Conservation (phyloP, 257 asterid species). For the Nicotiana attenuata region DNA sequence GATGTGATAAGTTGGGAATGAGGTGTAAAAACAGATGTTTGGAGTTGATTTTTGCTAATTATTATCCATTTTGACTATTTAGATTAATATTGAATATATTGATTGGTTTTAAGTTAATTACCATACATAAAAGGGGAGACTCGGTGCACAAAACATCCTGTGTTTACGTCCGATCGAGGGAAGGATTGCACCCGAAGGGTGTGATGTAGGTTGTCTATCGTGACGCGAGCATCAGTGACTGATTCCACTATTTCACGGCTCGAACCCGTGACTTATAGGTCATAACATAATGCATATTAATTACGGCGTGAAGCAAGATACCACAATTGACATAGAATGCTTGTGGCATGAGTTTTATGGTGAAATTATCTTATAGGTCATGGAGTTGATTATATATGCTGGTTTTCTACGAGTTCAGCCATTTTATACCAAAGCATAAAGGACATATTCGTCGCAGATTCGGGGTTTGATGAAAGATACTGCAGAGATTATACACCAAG, state of each 20-base stretch:
- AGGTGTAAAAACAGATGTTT: background rate
- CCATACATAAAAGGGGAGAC: background rate
- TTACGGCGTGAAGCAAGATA: background rate
- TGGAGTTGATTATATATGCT: background rate
- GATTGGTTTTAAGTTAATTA: background rate
- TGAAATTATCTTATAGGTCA: background rate
- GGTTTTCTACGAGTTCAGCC: background rate
- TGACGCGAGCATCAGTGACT: too few relatives aligned
- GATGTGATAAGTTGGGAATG: background rate
- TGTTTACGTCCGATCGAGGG: too few relatives aligned
- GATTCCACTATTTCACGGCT: too few relatives aligned
- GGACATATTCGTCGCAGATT: background rate
- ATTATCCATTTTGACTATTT: background rate
- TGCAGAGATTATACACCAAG: background rate
- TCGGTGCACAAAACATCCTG: too few relatives aligned
- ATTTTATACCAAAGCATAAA: background rate
- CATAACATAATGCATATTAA: background rate
- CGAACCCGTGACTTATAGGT: too few relatives aligned
- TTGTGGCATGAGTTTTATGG: background rate
- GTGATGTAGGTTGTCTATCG: too few relatives aligned
- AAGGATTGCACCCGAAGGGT: too few relatives aligned
- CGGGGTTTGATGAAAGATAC: background rate
- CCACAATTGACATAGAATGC: background rate
- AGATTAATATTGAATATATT: background rate
- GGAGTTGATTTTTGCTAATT: background rate